Conservation (phyloP, 2,329 filamentous ascomycete genomes). For the Fusarium sublunatum region DNA sequence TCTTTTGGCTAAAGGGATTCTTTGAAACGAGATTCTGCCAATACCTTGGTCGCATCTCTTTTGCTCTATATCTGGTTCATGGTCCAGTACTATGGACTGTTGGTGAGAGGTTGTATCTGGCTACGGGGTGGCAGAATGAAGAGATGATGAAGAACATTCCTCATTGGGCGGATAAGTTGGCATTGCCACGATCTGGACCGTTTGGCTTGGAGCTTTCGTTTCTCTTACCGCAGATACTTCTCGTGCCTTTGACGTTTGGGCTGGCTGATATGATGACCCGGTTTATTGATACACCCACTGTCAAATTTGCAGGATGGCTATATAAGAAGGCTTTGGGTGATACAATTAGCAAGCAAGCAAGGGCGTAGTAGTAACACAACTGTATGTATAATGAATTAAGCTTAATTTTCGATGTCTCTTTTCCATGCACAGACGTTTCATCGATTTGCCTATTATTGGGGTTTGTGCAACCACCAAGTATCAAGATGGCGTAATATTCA, state of each 20-base stretch:
- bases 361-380: constrained; percentile 19
- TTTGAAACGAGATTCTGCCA: constrained; percentile 70
- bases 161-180: constrained; percentile 67
- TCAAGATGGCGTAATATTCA: not conserved
- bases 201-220: constrained; percentile 71
- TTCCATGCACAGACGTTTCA: not conserved
- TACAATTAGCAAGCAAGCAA: constrained; percentile 32
- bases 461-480: not conserved
- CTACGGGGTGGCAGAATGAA: constrained; percentile 65
- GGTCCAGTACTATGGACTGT: constrained; percentile 69
- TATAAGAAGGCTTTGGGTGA: constrained; percentile 59
- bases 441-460: no score
- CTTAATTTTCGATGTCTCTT: constrained; percentile 26
- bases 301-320: constrained; percentile 67
- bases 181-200: constrained; percentile 65
- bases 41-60: constrained; percentile 72
- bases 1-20: constrained; percentile 67
- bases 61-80: constrained; percentile 72
- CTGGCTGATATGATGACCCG: constrained; percentile 67
- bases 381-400: constrained; percentile 23
- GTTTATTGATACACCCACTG: constrained; percentile 68
- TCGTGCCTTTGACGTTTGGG: constrained; percentile 70
- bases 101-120: constrained; percentile 72
- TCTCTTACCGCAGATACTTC: constrained; percentile 67
- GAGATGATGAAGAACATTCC: constrained; percentile 63